These are phyloP conservation scores for Medicago ruthenica DNA, from an alignment of 306 rosid species.

Conservation along the genomic window DNA sequence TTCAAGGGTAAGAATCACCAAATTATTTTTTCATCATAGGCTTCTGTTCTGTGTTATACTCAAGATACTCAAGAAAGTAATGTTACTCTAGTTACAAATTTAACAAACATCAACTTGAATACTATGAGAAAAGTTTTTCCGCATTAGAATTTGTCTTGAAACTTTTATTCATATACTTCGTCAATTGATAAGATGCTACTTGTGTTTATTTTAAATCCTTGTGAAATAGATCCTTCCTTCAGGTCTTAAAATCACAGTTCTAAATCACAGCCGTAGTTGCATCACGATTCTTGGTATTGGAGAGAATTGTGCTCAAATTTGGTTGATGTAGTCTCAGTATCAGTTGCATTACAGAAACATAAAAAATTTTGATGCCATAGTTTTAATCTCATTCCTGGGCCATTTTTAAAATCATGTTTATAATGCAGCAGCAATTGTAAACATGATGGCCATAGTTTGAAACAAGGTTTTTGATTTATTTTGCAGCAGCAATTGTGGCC, in stretches of 20 bases:
- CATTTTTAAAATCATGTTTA: background rate
- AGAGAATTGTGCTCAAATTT: background rate
- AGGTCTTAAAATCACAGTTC: background rate
- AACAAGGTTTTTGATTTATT: background rate
- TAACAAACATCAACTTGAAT: too few species aligned
- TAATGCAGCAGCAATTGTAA: background rate
- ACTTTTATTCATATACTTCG: too few species aligned
- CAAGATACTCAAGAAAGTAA: background rate
- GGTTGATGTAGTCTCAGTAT: background rate
- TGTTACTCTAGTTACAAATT: background rate
- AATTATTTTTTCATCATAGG: background rate
- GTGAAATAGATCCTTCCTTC: background rate
- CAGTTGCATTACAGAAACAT: background rate
- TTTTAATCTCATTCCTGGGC: background rate
- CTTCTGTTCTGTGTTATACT: background rate
- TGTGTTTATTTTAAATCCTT: too few species aligned
- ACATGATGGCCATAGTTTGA: too few species aligned
- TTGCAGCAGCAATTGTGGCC: background rate
- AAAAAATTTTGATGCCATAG: background rate
- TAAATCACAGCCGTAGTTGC: background rate
- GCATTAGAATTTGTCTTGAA: too few species aligned
- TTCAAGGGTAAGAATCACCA: conserved; percentile 44
- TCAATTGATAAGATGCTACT: too few species aligned
- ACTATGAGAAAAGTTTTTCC: too few species aligned
- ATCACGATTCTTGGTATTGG: background rate